Evolutionary conservation across 2,329 filamentous ascomycete genomes (phyloP), one percentile per base, ranked within the genome.

Genomic region (Aspergillus ochraceoroseus): DNA sequence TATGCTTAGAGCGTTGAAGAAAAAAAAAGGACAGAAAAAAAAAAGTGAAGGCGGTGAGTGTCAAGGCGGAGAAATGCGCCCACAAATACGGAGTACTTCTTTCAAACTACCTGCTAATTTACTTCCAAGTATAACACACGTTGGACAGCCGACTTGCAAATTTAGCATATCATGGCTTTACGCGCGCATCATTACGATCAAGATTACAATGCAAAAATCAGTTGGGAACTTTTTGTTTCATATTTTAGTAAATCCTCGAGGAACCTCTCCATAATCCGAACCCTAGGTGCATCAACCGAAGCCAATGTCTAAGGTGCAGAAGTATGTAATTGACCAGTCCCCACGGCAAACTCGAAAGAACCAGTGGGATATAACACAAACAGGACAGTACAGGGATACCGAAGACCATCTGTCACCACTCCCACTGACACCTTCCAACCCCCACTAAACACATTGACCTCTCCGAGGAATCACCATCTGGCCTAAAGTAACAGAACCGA

Each of bases 241-340:
- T 54, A 49, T 50, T 55, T 48, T 39, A 51, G 51, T 60, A 64
- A 63, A 59, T 55, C 53, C 56, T 60, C 57, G 46, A 51, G 49
- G 31, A 52, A 61, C 62, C 60, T 57, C 60, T 64, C 61, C 63
- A 65, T 57, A 47, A 54, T 55, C 53, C 41, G 34, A 32, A 40
- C 17, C 38, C 34, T 38, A 39, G 27, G 30, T 28, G 32, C 42
- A 41, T 15, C 40, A 52, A 44, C 47, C 36, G 44, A 38, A 37
- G 40, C 43, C 29, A 48, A 47, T 38, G 42, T 41, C 44, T 41
- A 43, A 48, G 48, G 42, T 39, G 26, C 32, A 32, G 40, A 47
- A 38, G 15, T 34, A 53, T 52, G 46, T 37, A 39, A 56, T 65
- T 66, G 62, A 66, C 63, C 63, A 65, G 61, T 52, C 46, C 56